phyloP scores from a whole-genome alignment of 1,139 yeast species.

The Taphrina wiesneri region DNA sequence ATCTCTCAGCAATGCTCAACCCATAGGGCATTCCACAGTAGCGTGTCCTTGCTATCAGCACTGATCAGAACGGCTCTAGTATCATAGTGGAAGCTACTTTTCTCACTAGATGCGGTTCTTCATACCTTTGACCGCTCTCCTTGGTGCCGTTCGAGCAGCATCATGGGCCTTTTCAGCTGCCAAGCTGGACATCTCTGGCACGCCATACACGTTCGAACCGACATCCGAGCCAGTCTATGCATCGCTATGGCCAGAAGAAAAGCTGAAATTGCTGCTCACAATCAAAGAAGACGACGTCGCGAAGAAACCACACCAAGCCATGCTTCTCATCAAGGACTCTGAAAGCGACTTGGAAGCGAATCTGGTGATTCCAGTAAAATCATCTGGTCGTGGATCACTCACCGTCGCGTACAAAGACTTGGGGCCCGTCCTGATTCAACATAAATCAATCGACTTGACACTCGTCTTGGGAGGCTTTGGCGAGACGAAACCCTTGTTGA shows the following conservation, averaged over 20 bases:
- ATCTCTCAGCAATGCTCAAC: too few relatives aligned
- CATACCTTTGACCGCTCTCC: neutral
- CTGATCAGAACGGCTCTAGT: too few relatives aligned
- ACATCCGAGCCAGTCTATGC: neutral
- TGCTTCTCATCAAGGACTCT: conserved; percentile 25
- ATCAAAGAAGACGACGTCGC: conserved; percentile 12
- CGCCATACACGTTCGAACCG: conserved; percentile 11
- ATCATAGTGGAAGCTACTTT: neutral
- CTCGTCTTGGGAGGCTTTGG: conserved; percentile 35
- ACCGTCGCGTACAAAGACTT: conserved; percentile 12
- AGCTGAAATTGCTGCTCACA: conserved; percentile 16
- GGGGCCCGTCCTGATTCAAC: conserved; percentile 1
- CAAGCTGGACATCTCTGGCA: conserved; percentile 24
- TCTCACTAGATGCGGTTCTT: neutral
- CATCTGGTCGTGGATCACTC: conserved; percentile 21
- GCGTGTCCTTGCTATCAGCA: too few relatives aligned
- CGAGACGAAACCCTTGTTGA: conserved; percentile 8
- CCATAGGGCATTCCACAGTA: too few relatives aligned
- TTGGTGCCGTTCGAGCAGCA: neutral
- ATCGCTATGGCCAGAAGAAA: neutral
- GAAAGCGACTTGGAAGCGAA: conserved; percentile 16
- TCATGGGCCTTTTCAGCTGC: conserved; percentile 21
- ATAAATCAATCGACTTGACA: conserved; percentile 17
- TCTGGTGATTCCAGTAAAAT: conserved; percentile 25
- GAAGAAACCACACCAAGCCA: conserved; percentile 32